A percentile compares a stretch with the other conserved stretches of the same genome.
Conservation (phyloP, 140 eudicot species). For the Anethum foeniculum region DNA sequence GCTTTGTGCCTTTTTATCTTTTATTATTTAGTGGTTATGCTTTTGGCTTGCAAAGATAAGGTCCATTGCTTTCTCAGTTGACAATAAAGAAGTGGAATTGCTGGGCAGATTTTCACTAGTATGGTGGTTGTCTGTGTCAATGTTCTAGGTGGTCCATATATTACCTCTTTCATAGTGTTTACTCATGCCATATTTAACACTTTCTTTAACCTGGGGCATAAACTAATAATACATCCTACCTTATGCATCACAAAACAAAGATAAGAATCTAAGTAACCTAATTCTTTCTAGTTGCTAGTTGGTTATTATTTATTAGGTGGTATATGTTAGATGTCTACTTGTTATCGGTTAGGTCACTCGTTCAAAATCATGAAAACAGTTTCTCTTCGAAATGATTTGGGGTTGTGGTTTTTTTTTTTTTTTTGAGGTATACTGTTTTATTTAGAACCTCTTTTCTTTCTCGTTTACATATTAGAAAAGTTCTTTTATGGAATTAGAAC, state of each 20-base stretch:
- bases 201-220: neutral
- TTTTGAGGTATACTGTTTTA: too few relatives aligned
- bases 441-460: neutral
- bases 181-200: neutral
- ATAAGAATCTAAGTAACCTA: neutral
- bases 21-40: neutral
- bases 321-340: neutral
- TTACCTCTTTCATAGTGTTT: constrained; percentile 1
- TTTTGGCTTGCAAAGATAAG: neutral
- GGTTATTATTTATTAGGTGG: neutral
- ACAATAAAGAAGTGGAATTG: constrained; percentile 4
- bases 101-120: neutral
- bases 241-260: neutral
- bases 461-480: neutral
- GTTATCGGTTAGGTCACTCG: neutral
- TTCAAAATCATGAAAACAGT: neutral
- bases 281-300: neutral
- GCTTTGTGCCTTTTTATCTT: neutral
- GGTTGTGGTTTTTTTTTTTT: neutral
- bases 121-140: neutral
- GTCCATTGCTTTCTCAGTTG: constrained; percentile 7
- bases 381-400: neutral
- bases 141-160: neutral
- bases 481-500: neutral
- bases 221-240: neutral